Percentiles rank a stretch among this genome's conserved stretches.
Evolutionary conservation across 2,329 filamentous ascomycete genomes (phyloP).

Genomic region (Blastomyces percursus): DNA sequence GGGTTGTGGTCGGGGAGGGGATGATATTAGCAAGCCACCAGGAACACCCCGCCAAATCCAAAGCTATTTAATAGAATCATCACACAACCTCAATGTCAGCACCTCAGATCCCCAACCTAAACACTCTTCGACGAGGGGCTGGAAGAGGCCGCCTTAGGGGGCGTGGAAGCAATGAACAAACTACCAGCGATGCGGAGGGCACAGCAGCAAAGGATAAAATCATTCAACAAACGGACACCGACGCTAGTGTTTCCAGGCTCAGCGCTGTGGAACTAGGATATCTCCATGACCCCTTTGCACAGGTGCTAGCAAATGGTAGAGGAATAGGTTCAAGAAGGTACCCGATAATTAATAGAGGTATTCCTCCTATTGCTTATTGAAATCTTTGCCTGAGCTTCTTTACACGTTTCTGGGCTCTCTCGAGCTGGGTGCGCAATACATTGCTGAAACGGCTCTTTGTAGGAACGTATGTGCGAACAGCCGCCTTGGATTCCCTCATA

Average conservation of each 20-base stretch:
- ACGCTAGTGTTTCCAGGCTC: slow-evolving; percentile 77
- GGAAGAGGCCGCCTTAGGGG: slow-evolving; percentile 40
- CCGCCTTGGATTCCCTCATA: slow-evolving; percentile 69
- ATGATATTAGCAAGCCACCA: not conserved
- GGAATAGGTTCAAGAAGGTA: slow-evolving; percentile 48
- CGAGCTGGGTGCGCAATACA: slow-evolving; percentile 15
- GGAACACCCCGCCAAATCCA: not conserved
- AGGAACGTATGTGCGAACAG: slow-evolving; percentile 90
- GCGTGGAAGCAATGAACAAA: slow-evolving; percentile 23
- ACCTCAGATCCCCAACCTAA: slow-evolving; percentile 68
- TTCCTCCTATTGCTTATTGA: not conserved
- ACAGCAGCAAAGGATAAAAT: slow-evolving; percentile 52
- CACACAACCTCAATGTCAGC: slow-evolving; percentile 48
- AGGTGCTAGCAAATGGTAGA: slow-evolving; percentile 47
- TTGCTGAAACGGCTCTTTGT: not conserved
- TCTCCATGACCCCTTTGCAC: slow-evolving; percentile 68
- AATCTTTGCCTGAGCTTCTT: slow-evolving; percentile 4
- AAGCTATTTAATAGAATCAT: not conserved
- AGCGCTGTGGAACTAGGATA: slow-evolving; percentile 84
- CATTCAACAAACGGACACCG: slow-evolving; percentile 81
- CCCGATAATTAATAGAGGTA: slow-evolving; percentile 90
- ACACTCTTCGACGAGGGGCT: slow-evolving; percentile 42
- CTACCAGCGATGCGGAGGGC: slow-evolving; percentile 20
- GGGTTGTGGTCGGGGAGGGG: not conserved
- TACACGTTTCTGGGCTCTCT: slow-evolving; percentile 7